phyloP scores from a whole-genome alignment of 495 filamentous ascomycete species.

The Parathielavia hyrcaniae region DNA sequence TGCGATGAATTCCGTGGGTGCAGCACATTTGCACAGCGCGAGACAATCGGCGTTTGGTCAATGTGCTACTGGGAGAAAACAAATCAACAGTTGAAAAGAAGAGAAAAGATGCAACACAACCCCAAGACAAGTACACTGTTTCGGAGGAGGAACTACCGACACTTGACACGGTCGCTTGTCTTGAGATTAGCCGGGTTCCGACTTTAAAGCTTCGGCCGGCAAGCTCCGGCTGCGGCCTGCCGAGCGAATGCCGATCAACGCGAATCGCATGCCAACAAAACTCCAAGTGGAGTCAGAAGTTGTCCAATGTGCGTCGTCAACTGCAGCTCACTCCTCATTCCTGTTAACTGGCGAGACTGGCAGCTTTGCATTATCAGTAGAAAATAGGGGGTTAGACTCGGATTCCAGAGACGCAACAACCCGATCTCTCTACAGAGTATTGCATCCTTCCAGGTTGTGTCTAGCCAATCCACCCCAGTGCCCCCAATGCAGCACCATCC shows the following conservation, averaged over 20 bases:
- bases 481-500: background rate
- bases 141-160: background rate
- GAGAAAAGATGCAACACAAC: background rate
- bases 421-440: background rate
- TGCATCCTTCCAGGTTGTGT: background rate
- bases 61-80: background rate
- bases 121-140: background rate
- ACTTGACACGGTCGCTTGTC: constrained; percentile 27
- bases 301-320: too few species aligned
- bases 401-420: too few species aligned
- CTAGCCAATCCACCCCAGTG: background rate
- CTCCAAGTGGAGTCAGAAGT: too few species aligned
- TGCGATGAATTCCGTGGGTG: background rate
- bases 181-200: constrained; percentile 20
- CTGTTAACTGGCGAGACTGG: too few species aligned
- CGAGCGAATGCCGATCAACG: background rate
- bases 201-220: constrained; percentile 1
- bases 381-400: too few species aligned
- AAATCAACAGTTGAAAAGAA: too few species aligned
- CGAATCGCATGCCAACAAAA: too few species aligned
- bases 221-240: background rate
- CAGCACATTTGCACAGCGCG: background rate
- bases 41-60: background rate
- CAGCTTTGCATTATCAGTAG: too few species aligned
- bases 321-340: too few species aligned